Evolutionary conservation across 2,329 filamentous ascomycete species (phyloP).

Genomic region (Thermothelomyces thermophilus): DNA sequence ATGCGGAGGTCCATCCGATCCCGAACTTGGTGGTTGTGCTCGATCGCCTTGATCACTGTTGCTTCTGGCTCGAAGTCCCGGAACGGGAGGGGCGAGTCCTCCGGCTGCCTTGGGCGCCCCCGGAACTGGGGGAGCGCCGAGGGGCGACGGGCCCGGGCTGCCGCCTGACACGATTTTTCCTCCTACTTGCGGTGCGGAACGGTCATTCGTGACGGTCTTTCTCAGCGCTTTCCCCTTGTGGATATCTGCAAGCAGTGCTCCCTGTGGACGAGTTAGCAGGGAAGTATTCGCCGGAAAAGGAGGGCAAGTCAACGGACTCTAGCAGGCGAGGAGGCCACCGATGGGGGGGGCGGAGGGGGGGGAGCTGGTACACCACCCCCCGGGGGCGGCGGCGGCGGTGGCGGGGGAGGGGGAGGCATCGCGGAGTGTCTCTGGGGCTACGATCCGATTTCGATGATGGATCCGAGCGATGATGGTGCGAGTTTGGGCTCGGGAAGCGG

Average conservation of each 20-base stretch:
- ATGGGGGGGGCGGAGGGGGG: conserved; percentile 56
- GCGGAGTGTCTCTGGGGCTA: not conserved
- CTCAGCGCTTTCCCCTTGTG: conserved; percentile 71
- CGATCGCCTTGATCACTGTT: conserved; percentile 67
- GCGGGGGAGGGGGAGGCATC: conserved; percentile 55
- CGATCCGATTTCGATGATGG: not conserved
- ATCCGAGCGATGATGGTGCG: not conserved
- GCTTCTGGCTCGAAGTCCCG: conserved; percentile 61
- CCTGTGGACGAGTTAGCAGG: conserved; percentile 44
- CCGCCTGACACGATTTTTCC: conserved; percentile 43
- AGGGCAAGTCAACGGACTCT: conserved; percentile 48
- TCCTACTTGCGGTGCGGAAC: conserved; percentile 70
- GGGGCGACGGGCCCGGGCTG: conserved; percentile 52
- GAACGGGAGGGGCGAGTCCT: conserved; percentile 65
- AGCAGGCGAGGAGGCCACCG: conserved; percentile 48
- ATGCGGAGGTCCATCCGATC: conserved; percentile 63
- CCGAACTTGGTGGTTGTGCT: conserved; percentile 36
- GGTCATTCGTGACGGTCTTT: conserved; percentile 86
- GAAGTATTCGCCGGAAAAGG: not conserved
- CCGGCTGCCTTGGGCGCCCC: conserved; percentile 52
- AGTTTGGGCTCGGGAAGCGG: too few relatives aligned
- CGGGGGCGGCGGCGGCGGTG: conserved; percentile 59
- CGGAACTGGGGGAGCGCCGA: conserved; percentile 77
- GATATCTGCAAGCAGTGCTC: conserved; percentile 83
- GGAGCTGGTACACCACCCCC: conserved; percentile 51